Conservation (phyloP, 2,329 filamentous ascomycete genomes). For the Leptographium lundbergii region DNA sequence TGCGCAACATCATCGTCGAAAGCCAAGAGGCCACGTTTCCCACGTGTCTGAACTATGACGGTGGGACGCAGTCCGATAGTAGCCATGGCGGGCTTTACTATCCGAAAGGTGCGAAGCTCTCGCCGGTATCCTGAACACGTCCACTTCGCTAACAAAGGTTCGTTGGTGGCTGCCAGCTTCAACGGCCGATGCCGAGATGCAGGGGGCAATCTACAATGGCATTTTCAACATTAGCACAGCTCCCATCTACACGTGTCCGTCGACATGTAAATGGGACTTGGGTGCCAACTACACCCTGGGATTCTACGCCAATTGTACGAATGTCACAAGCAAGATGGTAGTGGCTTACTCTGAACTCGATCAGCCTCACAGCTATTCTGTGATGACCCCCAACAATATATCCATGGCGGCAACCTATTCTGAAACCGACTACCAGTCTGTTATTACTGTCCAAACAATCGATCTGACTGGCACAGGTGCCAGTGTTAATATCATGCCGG, state of each 20-base stretch:
- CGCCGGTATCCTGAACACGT: not conserved
- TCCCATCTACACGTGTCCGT: not conserved
- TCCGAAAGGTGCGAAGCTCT: not conserved
- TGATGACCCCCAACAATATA: not conserved
- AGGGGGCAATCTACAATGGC: conserved; percentile 1
- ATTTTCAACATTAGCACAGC: not conserved
- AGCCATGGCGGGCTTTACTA: not conserved
- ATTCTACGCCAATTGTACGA: not conserved
- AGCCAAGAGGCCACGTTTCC: not conserved
- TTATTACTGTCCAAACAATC: not conserved
- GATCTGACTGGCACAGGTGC: not conserved
- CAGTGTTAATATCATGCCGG: not conserved
- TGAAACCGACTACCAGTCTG: not conserved
- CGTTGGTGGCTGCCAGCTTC: not conserved
- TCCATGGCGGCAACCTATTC: not conserved
- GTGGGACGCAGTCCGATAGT: not conserved
- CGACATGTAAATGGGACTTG: not conserved
- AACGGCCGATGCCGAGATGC: not conserved
- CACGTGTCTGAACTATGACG: not conserved
- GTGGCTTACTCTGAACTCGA: too few relatives aligned
- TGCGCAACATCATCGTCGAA: not conserved
- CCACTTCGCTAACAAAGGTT: not conserved
- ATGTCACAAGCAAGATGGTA: not conserved
- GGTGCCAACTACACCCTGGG: not conserved
- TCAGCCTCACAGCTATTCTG: not conserved